Base-by-base conservation (phyloP, 2,329 filamentous ascomycete species). In the Epichloe glyceriae region DNA sequence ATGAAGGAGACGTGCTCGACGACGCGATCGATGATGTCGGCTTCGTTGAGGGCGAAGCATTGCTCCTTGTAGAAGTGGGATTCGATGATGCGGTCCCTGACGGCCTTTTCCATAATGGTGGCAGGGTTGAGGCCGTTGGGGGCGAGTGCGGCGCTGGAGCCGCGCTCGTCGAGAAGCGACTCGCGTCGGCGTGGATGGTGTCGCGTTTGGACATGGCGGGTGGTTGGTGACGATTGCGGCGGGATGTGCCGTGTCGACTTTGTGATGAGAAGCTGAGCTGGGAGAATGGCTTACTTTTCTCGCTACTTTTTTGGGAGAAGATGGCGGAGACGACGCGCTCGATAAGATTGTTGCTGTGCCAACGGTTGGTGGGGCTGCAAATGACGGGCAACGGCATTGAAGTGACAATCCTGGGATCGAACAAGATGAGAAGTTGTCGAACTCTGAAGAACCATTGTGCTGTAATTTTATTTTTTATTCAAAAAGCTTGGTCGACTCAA, bases 11-110 rank as follows among this genome's bases (percentile, higher is more conserved):
- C 78, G 67, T 83, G 77, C 59, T 91, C 85, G 26, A 88, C 86
- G 0, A 94, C 90, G 56, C 93, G 87, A 70, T 96, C 88, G 60
- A 95, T 85, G 5, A 98, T 73, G 67, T 83, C 79, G 49, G 80
- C 80, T 64, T 84, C 82, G 71, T 97, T 98, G 57, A 98, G 76
- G 41, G 86, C 93, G 69, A 97, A 98, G 67, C 93, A 96, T 71
- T 96, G 90, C 70, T 97, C 93, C 69, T 96, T 96, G 86, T 89
- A 98, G 73, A 95, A 98, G 71, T 95, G 94, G 49, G 83, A 88
- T 63, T 95, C 89, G 58, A 90, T 82, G 67, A 98, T 96, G 64
- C 93, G 89, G 70, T 98, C 93, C 63, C 87, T 86, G 57, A 96
- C 88, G 40, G 89, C 86, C 67, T 95, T 95, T 68, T 97, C 91